These are phyloP conservation scores for Fusarium robinianum DNA, from an alignment of 2,329 filamentous ascomycete species.

Conservation along the genomic window DNA sequence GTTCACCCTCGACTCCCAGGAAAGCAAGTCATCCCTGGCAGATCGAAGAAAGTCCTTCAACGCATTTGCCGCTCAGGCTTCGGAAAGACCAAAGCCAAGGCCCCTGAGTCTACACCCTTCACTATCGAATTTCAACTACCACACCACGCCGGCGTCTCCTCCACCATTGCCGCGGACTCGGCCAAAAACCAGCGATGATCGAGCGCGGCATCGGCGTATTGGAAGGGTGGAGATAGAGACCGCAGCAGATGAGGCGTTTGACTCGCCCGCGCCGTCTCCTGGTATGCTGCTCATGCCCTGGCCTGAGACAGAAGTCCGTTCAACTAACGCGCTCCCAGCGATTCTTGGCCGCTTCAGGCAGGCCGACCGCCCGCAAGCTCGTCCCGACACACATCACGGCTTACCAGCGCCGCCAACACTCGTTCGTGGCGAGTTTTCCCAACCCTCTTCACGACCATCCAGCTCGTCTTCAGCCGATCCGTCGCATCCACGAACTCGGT, in stretches of 20 bases:
- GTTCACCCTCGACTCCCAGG: conserved; percentile 1
- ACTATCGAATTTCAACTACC: conserved; percentile 23
- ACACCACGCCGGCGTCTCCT: conserved; percentile 13
- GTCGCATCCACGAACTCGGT: conserved; percentile 29
- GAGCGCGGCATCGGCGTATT: conserved; percentile 13
- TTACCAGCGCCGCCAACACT: conserved; percentile 11
- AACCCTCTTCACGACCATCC: conserved; percentile 26
- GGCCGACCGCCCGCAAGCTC: conserved; percentile 7
- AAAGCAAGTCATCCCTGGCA: not conserved
- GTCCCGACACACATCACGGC: conserved; percentile 21
- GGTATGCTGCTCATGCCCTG: conserved; percentile 5
- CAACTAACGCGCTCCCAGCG: conserved; percentile 11
- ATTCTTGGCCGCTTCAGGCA: conserved; percentile 21
- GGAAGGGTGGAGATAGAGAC: conserved; percentile 27
- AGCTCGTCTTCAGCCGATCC: conserved; percentile 33
- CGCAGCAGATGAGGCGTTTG: conserved; percentile 16
- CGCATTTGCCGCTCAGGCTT: conserved; percentile 18
- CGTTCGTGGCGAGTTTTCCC: conserved; percentile 22
- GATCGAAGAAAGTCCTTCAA: conserved; percentile 34
- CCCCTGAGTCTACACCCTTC: conserved; percentile 32
- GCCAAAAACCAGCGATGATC: conserved; percentile 27
- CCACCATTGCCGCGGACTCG: conserved; percentile 22
- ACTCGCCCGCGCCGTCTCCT: conserved; percentile 29
- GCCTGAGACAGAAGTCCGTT: not conserved
- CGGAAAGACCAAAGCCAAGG: conserved; percentile 21